Conservation (phyloP, 768 basidiomycete genomes). For the Clitopilus hobsonii region DNA sequence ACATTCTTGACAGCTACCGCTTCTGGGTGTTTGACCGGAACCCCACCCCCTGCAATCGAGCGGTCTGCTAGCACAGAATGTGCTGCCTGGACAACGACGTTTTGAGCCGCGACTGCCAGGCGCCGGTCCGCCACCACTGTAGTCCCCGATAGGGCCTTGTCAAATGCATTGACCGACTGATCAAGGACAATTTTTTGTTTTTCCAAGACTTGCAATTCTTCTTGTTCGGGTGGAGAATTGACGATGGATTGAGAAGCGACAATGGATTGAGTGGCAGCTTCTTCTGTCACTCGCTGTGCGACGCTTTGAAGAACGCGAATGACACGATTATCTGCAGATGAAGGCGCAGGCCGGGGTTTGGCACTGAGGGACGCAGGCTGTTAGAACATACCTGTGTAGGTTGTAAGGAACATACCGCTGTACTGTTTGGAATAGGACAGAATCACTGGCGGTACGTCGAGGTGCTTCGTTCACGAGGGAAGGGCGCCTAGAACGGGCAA, state of each 20-base stretch:
- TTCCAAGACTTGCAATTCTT: slow-evolving; percentile 60
- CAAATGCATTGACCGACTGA: slow-evolving; percentile 68
- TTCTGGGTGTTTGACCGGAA: slow-evolving; percentile 32
- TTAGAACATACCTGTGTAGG: background rate
- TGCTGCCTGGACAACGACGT: slow-evolving; percentile 79
- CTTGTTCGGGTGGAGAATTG: slow-evolving; percentile 37
- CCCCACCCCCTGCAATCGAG: slow-evolving; percentile 32
- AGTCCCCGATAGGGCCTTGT: slow-evolving; percentile 59
- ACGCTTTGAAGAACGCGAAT: slow-evolving; percentile 74
- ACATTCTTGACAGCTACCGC: slow-evolving; percentile 43
- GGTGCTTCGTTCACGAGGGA: slow-evolving; percentile 38
- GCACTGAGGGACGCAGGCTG: slow-evolving; percentile 12
- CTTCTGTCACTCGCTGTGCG: slow-evolving; percentile 73
- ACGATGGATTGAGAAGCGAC: slow-evolving; percentile 62
- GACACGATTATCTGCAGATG: slow-evolving; percentile 60
- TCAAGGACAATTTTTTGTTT: slow-evolving; percentile 79
- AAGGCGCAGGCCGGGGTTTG: slow-evolving; percentile 23
- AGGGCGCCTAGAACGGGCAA: slow-evolving; percentile 36
- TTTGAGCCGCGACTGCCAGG: slow-evolving; percentile 73
- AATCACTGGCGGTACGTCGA: slow-evolving; percentile 43
- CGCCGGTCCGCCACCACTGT: slow-evolving; percentile 47
- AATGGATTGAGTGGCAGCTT: slow-evolving; percentile 64
- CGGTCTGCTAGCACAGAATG: slow-evolving; percentile 55
- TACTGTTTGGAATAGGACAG: slow-evolving; percentile 36
- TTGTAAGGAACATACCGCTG: slow-evolving; percentile 26